A percentile compares a stretch with the other conserved stretches of the same genome.
Conservation (phyloP, 371 early-diverging fungal genomes). For the Amoeboaphelidium protococcarum region DNA sequence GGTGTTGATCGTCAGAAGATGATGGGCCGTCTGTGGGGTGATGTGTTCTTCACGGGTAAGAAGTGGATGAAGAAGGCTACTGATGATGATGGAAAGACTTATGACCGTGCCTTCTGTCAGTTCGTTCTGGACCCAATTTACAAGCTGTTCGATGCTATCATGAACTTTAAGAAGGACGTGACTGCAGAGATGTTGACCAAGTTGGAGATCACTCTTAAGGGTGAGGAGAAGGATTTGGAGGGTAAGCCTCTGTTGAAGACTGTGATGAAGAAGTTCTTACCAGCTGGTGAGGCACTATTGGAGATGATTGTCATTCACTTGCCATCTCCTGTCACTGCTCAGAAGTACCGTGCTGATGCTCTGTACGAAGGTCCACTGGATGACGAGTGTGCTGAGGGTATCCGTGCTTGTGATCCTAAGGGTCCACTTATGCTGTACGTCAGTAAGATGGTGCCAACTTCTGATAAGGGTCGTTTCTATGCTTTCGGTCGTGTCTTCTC, state of each 20-base stretch:
- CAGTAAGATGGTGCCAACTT: constrained; percentile 99
- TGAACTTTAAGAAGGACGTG: constrained; percentile 85
- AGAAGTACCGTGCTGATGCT: constrained; percentile 74
- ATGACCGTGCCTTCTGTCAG: constrained; percentile 93
- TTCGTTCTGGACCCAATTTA: constrained; percentile 97
- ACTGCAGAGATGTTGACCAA: constrained; percentile 56
- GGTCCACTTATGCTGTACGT: constrained; percentile 98
- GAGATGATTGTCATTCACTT: constrained; percentile 98
- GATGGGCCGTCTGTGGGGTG: constrained; percentile 77
- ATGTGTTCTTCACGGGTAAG: constrained; percentile 93
- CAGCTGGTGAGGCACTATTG: constrained; percentile 89
- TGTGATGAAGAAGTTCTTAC: constrained; percentile 98
- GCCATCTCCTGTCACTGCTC: constrained; percentile 88
- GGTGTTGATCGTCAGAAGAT: constrained; percentile 84
- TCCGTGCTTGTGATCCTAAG: constrained; percentile 69
- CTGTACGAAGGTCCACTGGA: constrained; percentile 96
- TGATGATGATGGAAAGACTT: constrained; percentile 48
- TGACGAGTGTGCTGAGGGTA: constrained; percentile 81
- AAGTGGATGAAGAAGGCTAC: constrained; percentile 66
- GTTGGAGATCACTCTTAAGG: constrained; percentile 57
- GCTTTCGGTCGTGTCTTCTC: constrained; percentile 99
- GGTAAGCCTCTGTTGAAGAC: constrained; percentile 87
- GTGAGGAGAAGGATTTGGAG: constrained; percentile 64
- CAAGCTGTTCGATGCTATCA: constrained; percentile 83
- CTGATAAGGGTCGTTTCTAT: constrained; percentile 98